Conservation (phyloP, 164 flowering plant genomes). For the Brasenia schreberi region DNA sequence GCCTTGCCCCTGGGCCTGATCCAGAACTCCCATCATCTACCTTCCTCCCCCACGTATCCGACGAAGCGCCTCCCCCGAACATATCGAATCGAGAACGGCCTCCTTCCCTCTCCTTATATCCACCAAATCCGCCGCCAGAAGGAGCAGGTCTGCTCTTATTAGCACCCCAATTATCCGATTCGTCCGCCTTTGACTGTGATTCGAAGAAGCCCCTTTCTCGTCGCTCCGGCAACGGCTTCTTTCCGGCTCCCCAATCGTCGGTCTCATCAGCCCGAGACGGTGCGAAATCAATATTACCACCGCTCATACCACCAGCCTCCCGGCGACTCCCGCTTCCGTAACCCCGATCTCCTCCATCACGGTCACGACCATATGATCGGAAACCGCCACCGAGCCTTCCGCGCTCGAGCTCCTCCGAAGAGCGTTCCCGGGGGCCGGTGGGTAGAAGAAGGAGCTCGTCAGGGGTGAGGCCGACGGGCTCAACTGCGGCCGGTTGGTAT, state of each 20-base stretch:
- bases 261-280: conserved; percentile 87
- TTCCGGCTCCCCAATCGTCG: conserved; percentile 80
- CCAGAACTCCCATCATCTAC: conserved; percentile 16
- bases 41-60: conserved; percentile 41
- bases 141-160: conserved; percentile 22
- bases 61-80: background rate
- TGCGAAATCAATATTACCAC: conserved; percentile 23
- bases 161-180: conserved; percentile 40
- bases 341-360: background rate
- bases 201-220: conserved; percentile 23
- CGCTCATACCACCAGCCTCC: conserved; percentile 5
- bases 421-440: conserved; percentile 71
- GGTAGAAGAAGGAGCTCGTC: conserved; percentile 57
- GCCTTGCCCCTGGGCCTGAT: conserved; percentile 25
- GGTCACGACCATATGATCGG: conserved; percentile 29
- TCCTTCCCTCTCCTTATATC: conserved; percentile 1
- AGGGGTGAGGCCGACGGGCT: conserved; percentile 27
- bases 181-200: conserved; percentile 74
- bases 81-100: conserved; percentile 14
- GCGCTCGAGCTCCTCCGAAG: conserved; percentile 72
- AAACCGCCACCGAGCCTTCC: conserved; percentile 56
- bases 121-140: conserved; percentile 3
- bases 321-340: background rate
- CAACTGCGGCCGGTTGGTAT: conserved; percentile 1
- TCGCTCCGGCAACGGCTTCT: conserved; percentile 27